A percentile compares a stretch with the other conserved stretches of the same genome.
These are phyloP conservation scores for Nematocida sp. DNA, from an alignment of 371 early-diverging fungal species.

Conservation along the genomic window DNA sequence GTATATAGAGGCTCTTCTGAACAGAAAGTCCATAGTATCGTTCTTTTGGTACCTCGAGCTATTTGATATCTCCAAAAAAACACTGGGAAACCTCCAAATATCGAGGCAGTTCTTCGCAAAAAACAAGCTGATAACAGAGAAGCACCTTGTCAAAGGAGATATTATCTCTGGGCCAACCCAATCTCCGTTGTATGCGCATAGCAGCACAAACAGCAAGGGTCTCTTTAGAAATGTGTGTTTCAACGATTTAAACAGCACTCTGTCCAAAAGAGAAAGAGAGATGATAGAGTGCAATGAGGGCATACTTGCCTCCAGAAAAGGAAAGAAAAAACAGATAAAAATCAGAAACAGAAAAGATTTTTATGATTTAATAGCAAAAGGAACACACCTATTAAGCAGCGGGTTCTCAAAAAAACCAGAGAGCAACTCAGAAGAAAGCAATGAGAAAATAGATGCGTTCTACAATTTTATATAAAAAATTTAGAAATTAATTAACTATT, in stretches of 20 bases:
- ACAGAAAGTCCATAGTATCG: constrained; percentile 24
- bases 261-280: background rate
- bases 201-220: background rate
- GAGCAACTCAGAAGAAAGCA: too few relatives aligned
- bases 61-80: constrained; percentile 18
- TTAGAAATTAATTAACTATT: too few relatives aligned
- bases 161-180: background rate
- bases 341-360: background rate
- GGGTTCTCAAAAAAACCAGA: background rate
- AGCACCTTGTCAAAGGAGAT: constrained; percentile 26
- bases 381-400: background rate
- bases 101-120: background rate
- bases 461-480: too few relatives aligned
- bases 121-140: background rate
- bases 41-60: constrained; percentile 47
- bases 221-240: background rate
- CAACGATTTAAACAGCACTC: background rate
- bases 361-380: background rate
- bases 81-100: background rate
- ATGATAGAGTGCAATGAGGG: background rate
- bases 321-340: background rate
- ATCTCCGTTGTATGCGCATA: background rate
- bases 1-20: background rate
- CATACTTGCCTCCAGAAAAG: background rate
- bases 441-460: too few relatives aligned